Evolutionary conservation across 1,284 basidiomycete genomes (phyloP).

Genomic region (Trametes polyzona): DNA sequence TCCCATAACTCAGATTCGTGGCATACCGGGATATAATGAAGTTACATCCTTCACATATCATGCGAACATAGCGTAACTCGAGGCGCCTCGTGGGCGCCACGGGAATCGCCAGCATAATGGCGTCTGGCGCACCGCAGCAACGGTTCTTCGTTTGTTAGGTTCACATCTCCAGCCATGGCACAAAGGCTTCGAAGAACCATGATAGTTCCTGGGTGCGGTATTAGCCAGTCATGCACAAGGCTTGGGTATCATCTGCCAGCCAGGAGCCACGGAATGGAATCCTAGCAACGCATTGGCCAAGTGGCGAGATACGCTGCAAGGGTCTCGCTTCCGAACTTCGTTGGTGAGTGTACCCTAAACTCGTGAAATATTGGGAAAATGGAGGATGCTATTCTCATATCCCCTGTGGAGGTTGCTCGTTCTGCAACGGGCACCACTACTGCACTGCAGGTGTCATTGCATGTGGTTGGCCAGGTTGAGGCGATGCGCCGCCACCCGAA

Average conservation of each 20-base stretch:
- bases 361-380: background rate
- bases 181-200: background rate
- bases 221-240: background rate
- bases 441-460: slow-evolving; percentile 7
- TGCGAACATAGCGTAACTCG: background rate
- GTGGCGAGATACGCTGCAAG: background rate
- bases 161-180: background rate
- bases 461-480: slow-evolving; percentile 6
- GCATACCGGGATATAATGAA: too few relatives aligned
- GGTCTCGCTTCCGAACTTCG: background rate
- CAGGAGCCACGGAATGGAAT: background rate
- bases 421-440: background rate
- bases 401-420: slow-evolving; percentile 1
- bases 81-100: too few relatives aligned
- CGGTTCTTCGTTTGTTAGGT: slow-evolving; percentile 6
- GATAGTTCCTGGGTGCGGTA: background rate
- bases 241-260: background rate
- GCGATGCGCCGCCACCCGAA: slow-evolving; percentile 7
- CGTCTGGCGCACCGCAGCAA: too few relatives aligned
- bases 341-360: background rate
- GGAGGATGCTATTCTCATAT: background rate
- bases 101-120: too few relatives aligned
- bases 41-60: too few relatives aligned
- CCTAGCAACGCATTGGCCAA: background rate
- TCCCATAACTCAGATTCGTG: too few relatives aligned